Conservation (phyloP, 345 rosid species). For the Rubroshorea leprosula region DNA sequence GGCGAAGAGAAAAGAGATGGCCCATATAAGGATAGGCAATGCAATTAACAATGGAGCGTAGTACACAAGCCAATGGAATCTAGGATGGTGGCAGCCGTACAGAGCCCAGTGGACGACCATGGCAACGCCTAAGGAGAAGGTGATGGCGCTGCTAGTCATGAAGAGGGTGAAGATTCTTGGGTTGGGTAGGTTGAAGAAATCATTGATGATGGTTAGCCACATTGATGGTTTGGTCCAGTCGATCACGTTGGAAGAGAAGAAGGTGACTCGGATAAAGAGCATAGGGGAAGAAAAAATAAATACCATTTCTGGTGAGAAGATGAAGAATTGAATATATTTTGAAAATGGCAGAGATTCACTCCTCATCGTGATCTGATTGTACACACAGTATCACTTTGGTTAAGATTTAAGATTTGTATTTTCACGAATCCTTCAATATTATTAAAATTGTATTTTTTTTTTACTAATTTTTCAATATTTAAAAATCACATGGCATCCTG, state of each 20-base stretch:
- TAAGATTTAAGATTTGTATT: too few species aligned
- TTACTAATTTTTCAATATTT: neutral
- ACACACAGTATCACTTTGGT: neutral
- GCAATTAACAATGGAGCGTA: slow-evolving; percentile 18
- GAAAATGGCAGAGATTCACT: neutral
- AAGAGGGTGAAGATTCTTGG: slow-evolving; percentile 20
- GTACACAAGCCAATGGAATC: slow-evolving; percentile 22
- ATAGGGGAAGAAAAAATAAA: neutral
- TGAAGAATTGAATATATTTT: neutral
- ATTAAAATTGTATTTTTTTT: neutral
- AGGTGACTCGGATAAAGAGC: neutral
- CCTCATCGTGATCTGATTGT: neutral
- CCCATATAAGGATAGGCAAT: slow-evolving; percentile 18
- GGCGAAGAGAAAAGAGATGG: slow-evolving; percentile 8
- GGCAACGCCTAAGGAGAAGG: slow-evolving; percentile 21
- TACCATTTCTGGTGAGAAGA: neutral
- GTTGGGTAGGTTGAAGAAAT: slow-evolving; percentile 4
- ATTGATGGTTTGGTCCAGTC: neutral
- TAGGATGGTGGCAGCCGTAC: slow-evolving; percentile 20
- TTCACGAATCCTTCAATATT: too few species aligned
- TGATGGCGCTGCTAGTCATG: slow-evolving; percentile 13
- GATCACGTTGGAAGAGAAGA: neutral
- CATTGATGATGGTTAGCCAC: neutral
- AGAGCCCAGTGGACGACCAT: slow-evolving; percentile 21
- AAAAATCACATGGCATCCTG: too few species aligned